phyloP scores from a whole-genome alignment of 1,284 basidiomycete genomes.

The Coniophora puteana region DNA sequence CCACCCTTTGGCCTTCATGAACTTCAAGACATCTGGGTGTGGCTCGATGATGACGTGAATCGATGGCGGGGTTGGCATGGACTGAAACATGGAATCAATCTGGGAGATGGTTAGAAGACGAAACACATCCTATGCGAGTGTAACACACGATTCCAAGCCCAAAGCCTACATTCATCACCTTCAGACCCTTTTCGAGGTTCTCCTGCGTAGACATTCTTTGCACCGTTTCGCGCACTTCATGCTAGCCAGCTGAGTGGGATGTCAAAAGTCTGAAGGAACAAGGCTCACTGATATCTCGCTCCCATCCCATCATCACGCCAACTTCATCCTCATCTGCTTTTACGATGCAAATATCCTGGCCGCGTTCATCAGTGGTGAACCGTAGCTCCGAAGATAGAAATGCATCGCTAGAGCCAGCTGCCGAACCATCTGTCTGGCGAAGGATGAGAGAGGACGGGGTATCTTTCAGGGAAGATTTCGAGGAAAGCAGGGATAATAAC shows the following conservation, averaged over 20 bases:
- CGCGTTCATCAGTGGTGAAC: conserved; percentile 70
- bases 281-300: conserved; percentile 68
- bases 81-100: conserved; percentile 85
- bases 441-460: conserved; percentile 48
- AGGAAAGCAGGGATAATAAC: conserved; percentile 57
- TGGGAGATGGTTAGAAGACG: conserved; percentile 27
- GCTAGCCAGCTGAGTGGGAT: conserved; percentile 25
- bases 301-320: conserved; percentile 98
- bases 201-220: conserved; percentile 55
- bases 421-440: conserved; percentile 56
- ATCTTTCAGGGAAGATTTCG: conserved; percentile 33
- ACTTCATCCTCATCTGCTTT: conserved; percentile 69
- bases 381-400: conserved; percentile 75
- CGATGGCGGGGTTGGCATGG: conserved; percentile 53
- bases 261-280: neutral
- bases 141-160: conserved; percentile 83
- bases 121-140: conserved; percentile 8
- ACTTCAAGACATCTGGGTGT: conserved; percentile 85
- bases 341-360: conserved; percentile 80
- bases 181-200: conserved; percentile 47
- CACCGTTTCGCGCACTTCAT: conserved; percentile 67
- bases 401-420: conserved; percentile 69
- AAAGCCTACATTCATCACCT: conserved; percentile 89
- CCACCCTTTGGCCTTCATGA: conserved; percentile 77
- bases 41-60: conserved; percentile 94